phyloP scores from a whole-genome alignment of 2,329 filamentous ascomycete species.

The Rutstroemia sp. region DNA sequence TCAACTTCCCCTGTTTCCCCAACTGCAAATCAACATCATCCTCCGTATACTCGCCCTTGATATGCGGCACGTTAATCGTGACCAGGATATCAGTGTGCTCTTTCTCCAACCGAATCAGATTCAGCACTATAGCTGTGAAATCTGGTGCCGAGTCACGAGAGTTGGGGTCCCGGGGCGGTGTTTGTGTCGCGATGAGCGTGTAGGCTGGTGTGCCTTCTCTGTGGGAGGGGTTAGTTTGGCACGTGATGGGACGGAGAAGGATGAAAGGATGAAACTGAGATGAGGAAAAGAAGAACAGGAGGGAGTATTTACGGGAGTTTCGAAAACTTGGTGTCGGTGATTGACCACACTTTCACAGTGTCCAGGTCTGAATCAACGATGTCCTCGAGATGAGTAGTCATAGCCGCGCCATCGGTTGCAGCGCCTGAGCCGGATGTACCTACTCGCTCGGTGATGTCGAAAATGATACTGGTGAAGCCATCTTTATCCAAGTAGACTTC shows the following conservation, averaged over 20 bases:
- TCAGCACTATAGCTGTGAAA: conserved; percentile 69
- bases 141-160: conserved; percentile 32
- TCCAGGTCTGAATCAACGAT: conserved; percentile 58
- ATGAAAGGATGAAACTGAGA: too few relatives aligned
- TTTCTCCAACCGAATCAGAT: conserved; percentile 67
- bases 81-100: conserved; percentile 76
- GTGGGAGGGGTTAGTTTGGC: neutral
- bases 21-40: conserved; percentile 62
- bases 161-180: conserved; percentile 32
- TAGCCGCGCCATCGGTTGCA: conserved; percentile 61
- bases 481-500: conserved; percentile 83
- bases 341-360: conserved; percentile 58
- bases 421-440: conserved; percentile 44
- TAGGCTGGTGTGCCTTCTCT: conserved; percentile 52
- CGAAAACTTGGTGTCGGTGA: conserved; percentile 51
- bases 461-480: conserved; percentile 79
- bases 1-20: conserved; percentile 58
- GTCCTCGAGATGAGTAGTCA: conserved; percentile 62
- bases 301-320: conserved; percentile 34
- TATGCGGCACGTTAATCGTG: conserved; percentile 82
- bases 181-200: conserved; percentile 62
- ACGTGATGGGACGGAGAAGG: conserved; percentile 10
- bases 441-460: conserved; percentile 85
- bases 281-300: neutral
- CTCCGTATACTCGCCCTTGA: conserved; percentile 64